phyloP scores from a whole-genome alignment of 495 filamentous ascomycete genomes.

The Xylaria telfairii region DNA sequence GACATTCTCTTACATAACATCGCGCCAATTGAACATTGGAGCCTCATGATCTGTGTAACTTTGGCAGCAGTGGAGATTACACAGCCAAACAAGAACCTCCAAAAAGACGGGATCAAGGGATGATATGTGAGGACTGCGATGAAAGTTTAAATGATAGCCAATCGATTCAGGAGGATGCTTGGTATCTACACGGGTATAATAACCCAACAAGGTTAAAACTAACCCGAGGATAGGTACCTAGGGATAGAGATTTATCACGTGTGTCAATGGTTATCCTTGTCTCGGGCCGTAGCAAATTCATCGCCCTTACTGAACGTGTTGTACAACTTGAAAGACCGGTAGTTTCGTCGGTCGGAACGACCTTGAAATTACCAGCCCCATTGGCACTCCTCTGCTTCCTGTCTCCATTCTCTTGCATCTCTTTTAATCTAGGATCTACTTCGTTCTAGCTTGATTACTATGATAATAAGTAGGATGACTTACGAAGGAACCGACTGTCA shows the following conservation, averaged over 20 bases:
- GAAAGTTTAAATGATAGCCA: not conserved
- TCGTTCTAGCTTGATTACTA: not conserved
- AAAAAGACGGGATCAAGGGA: not conserved
- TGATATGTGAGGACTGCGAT: not conserved
- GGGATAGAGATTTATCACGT: not conserved
- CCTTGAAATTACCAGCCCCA: not conserved
- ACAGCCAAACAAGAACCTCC: not conserved
- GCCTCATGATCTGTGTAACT: not conserved
- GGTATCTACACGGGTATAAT: not conserved
- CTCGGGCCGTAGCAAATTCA: not conserved
- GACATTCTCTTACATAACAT: not conserved
- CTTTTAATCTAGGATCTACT: not conserved
- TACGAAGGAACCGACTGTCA: not conserved
- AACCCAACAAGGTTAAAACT: not conserved
- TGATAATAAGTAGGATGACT: not conserved
- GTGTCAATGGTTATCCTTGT: not conserved
- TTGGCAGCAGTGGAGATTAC: not conserved
- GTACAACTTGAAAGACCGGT: too few species aligned
- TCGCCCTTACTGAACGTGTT: not conserved
- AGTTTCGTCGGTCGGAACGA: not conserved
- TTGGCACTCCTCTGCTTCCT: not conserved
- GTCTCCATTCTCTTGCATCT: not conserved
- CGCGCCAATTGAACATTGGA: not conserved
- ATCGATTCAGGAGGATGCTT: not conserved
- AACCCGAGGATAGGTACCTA: not conserved